Percentiles rank a stretch among this genome's conserved stretches.
These are phyloP conservation scores for Pseudozyma flocculosa DNA, from an alignment of 1,284 basidiomycete genomes.

Conservation along the genomic window DNA sequence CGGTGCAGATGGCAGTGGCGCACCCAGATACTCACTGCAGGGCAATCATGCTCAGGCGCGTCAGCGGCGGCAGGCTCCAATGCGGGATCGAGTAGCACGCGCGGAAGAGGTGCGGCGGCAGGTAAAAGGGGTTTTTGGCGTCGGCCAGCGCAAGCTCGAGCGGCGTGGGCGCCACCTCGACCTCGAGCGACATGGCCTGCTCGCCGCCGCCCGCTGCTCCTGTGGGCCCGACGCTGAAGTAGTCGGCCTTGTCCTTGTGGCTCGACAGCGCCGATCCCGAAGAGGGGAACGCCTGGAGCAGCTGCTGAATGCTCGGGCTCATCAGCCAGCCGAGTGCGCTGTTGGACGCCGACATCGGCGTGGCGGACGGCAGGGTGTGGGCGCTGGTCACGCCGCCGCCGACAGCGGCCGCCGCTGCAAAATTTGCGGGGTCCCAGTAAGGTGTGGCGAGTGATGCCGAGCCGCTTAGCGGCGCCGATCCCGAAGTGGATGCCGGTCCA, in stretches of 20 bases:
- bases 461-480: no score
- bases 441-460: no score
- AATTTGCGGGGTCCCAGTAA: no score
- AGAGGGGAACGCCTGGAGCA: slow-evolving; percentile 24
- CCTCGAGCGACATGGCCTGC: not conserved
- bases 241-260: slow-evolving; percentile 23
- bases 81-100: slow-evolving; percentile 45
- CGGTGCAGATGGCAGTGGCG: no score
- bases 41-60: slow-evolving; percentile 43
- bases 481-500: no score
- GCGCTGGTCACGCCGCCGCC: slow-evolving; percentile 1
- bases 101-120: slow-evolving; percentile 42
- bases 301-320: slow-evolving; percentile 45
- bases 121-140: slow-evolving; percentile 43
- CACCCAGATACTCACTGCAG: slow-evolving; percentile 13
- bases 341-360: slow-evolving; percentile 5
- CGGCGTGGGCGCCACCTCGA: slow-evolving; percentile 13
- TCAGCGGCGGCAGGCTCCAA: slow-evolving; percentile 42
- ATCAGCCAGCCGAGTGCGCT: slow-evolving; percentile 42
- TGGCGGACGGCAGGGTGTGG: slow-evolving; percentile 14
- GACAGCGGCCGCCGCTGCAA: no score
- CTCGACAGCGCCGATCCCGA: slow-evolving; percentile 20
- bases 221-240: slow-evolving; percentile 11
- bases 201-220: no score
- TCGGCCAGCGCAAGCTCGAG: slow-evolving; percentile 41